Evolutionary conservation across 2,329 filamentous ascomycete genomes (phyloP).

Genomic region (Cercospora brassicicola): DNA sequence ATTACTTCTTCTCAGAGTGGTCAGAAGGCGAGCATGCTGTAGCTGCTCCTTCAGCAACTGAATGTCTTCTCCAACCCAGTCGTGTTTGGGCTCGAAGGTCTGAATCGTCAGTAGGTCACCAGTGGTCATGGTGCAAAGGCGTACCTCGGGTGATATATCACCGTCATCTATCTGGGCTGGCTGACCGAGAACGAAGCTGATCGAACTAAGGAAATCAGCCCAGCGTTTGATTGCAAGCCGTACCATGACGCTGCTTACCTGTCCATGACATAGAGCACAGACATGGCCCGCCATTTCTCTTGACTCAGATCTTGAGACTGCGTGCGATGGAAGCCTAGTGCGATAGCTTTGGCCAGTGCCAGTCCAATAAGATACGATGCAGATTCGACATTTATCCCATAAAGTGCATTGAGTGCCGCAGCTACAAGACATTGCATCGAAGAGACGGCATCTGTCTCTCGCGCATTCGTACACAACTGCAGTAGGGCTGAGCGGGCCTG

Average conservation of each 20-base stretch:
- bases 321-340: slow-evolving; percentile 5
- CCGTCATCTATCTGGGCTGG: neutral
- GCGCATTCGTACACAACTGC: neutral
- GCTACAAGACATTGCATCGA: slow-evolving; percentile 9
- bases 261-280: slow-evolving; percentile 7
- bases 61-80: neutral
- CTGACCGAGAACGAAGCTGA: neutral
- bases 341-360: slow-evolving; percentile 1
- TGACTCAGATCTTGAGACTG: neutral
- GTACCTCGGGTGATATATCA: slow-evolving; percentile 6
- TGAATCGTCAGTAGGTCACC: neutral
- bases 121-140: neutral
- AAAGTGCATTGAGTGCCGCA: neutral
- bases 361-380: neutral
- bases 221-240: neutral
- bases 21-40: neutral
- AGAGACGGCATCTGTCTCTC: neutral
- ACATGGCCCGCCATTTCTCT: neutral
- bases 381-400: neutral
- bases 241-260: neutral
- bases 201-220: neutral
- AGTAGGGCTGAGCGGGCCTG: neutral
- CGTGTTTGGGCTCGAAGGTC: neutral
- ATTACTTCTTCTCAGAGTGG: neutral
- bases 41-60: neutral